Evolutionary conservation across 805 yeast species (phyloP).

Genomic region (Sugiyamaella chiloensis): DNA sequence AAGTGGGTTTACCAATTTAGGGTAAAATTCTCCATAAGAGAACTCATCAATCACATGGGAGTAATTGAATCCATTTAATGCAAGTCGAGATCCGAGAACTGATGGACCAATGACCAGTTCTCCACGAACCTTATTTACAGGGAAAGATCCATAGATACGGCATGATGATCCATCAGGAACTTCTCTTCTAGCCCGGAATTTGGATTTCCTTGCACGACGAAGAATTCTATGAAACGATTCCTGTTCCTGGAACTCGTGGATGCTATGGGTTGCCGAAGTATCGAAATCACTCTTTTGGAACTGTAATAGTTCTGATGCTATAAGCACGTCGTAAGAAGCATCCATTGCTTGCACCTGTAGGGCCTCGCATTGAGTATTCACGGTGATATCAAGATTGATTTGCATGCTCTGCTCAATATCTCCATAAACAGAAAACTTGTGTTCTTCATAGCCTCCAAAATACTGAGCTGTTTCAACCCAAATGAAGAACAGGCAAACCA

Average conservation of each 20-base stretch:
- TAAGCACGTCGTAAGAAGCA: conserved; percentile 66
- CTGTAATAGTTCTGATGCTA: conserved; percentile 73
- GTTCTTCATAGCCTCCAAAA: conserved; percentile 77
- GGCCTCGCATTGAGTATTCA: conserved; percentile 79
- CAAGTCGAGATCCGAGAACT: conserved; percentile 47
- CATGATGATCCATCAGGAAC: conserved; percentile 21
- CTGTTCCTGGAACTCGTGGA: conserved; percentile 6
- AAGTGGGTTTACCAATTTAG: conserved; percentile 82
- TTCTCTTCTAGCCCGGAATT: conserved; percentile 9
- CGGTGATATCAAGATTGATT: conserved; percentile 74
- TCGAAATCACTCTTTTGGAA: conserved; percentile 53
- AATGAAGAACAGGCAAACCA: conserved; percentile 60
- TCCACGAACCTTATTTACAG: conserved; percentile 83
- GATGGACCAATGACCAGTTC: conserved; percentile 79
- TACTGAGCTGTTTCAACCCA: conserved; percentile 86
- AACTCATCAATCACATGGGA: conserved; percentile 83
- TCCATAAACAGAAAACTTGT: conserved; percentile 72
- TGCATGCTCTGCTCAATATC: conserved; percentile 54
- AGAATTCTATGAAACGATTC: conserved; percentile 24
- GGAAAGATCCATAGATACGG: conserved; percentile 36
- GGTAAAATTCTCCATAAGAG: conserved; percentile 88
- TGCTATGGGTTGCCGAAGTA: conserved; percentile 7
- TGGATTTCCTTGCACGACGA: conserved; percentile 19
- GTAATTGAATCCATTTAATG: conserved; percentile 50
- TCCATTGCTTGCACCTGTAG: conserved; percentile 77